These are phyloP conservation scores for Cordyceps javanica DNA, from an alignment of 2,329 filamentous ascomycete genomes.

Conservation along the genomic window DNA sequence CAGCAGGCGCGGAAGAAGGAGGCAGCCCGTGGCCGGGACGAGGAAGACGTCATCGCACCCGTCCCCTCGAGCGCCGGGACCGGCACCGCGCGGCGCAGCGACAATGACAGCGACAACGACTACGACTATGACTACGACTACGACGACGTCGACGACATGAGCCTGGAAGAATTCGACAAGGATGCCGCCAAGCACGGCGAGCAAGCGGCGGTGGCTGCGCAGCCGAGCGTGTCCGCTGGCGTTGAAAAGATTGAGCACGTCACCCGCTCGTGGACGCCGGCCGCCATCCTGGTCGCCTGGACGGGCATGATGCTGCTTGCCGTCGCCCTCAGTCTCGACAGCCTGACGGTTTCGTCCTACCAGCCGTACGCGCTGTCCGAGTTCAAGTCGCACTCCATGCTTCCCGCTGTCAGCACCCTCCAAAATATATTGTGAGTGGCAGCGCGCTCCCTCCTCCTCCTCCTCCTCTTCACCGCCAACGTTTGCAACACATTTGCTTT, in stretches of 20 bases:
- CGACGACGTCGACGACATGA: background rate
- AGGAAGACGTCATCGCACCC: background rate
- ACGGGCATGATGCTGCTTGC: conserved; percentile 9
- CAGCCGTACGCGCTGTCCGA: conserved; percentile 10
- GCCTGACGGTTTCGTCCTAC: background rate
- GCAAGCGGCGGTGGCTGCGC: background rate
- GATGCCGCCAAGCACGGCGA: background rate
- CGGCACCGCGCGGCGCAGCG: background rate
- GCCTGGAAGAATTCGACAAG: background rate
- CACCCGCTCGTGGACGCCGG: background rate
- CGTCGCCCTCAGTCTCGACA: conserved; percentile 1
- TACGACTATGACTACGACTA: background rate
- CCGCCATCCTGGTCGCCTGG: background rate
- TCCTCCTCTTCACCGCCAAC: no score
- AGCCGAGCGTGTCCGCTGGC: background rate
- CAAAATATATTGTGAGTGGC: conserved; percentile 3
- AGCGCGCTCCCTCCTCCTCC: background rate
- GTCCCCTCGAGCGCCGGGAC: background rate
- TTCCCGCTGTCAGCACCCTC: background rate
- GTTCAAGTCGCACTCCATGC: conserved; percentile 4
- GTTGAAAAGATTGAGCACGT: conserved; percentile 8
- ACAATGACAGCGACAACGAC: no score
- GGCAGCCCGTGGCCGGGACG: background rate
- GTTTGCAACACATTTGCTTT: no score
- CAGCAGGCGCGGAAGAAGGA: background rate